Evolutionary conservation across 2,329 filamentous ascomycete genomes (phyloP).

Genomic region (Ascomycota sp.): DNA sequence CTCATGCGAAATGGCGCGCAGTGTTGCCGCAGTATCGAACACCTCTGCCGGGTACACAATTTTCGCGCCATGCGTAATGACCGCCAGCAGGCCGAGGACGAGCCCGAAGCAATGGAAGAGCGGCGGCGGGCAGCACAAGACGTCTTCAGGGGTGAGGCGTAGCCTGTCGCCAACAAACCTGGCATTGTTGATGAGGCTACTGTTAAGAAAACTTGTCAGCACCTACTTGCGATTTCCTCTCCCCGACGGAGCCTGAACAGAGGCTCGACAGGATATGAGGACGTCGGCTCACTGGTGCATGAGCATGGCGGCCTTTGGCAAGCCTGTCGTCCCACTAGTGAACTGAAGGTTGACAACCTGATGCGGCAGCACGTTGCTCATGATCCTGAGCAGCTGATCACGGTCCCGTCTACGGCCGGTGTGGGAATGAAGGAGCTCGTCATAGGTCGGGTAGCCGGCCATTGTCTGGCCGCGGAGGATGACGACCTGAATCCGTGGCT

Average conservation of each 20-base stretch:
- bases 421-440: conserved; percentile 26
- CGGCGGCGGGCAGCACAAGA: conserved; percentile 61
- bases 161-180: conserved; percentile 54
- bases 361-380: conserved; percentile 34
- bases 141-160: conserved; percentile 40
- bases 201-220: conserved; percentile 7
- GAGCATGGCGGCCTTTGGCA: conserved; percentile 53
- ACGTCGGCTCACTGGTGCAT: conserved; percentile 33
- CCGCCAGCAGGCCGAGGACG: conserved; percentile 50
- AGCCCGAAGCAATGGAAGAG: conserved; percentile 75
- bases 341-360: conserved; percentile 56
- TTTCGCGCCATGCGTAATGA: conserved; percentile 51
- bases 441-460: conserved; percentile 34
- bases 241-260: too few species aligned
- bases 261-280: too few species aligned
- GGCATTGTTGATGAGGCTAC: conserved; percentile 40
- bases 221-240: too few species aligned
- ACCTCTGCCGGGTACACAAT: conserved; percentile 56
- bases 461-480: conserved; percentile 32
- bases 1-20: conserved; percentile 43
- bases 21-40: conserved; percentile 44
- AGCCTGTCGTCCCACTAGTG: conserved; percentile 51
- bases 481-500: conserved; percentile 24
- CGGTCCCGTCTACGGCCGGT: conserved; percentile 23
- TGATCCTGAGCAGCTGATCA: conserved; percentile 27